These are phyloP conservation scores for Boletus rex-veris DNA, from an alignment of 768 basidiomycete genomes.

Conservation along the genomic window DNA sequence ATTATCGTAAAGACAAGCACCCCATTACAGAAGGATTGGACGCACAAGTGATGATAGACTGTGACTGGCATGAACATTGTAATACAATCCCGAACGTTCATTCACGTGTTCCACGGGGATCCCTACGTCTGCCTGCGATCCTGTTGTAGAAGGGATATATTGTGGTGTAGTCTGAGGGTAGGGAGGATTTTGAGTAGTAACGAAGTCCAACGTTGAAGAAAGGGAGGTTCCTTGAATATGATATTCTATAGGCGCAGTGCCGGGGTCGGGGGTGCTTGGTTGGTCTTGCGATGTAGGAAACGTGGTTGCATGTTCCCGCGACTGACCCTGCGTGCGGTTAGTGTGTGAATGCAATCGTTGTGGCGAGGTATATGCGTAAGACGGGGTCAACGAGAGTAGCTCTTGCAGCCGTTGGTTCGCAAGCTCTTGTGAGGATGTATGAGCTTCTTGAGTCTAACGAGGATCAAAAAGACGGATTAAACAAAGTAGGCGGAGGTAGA, in stretches of 20 bases:
- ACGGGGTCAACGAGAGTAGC: slow-evolving; percentile 13
- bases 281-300: background rate
- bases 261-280: background rate
- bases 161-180: slow-evolving; percentile 4
- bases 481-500: background rate
- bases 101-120: slow-evolving; percentile 18
- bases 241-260: background rate
- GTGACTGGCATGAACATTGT: slow-evolving; percentile 12
- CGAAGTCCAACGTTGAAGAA: slow-evolving; percentile 4
- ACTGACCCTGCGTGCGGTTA: background rate
- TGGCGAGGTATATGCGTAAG: background rate
- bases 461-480: background rate
- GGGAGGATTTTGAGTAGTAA: background rate
- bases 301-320: background rate
- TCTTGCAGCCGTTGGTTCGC: slow-evolving; percentile 24
- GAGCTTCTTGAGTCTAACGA: background rate
- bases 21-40: background rate
- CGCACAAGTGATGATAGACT: slow-evolving; percentile 27
- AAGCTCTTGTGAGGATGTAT: slow-evolving; percentile 6
- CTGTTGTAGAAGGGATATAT: slow-evolving; percentile 2
- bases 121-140: slow-evolving; percentile 6
- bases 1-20: too few species aligned
- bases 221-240: slow-evolving; percentile 1
- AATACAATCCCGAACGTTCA: slow-evolving; percentile 8
- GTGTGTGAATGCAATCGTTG: background rate